Evolutionary conservation across 2,329 filamentous ascomycete genomes (phyloP).

Genomic region (Claviceps spartinae): DNA sequence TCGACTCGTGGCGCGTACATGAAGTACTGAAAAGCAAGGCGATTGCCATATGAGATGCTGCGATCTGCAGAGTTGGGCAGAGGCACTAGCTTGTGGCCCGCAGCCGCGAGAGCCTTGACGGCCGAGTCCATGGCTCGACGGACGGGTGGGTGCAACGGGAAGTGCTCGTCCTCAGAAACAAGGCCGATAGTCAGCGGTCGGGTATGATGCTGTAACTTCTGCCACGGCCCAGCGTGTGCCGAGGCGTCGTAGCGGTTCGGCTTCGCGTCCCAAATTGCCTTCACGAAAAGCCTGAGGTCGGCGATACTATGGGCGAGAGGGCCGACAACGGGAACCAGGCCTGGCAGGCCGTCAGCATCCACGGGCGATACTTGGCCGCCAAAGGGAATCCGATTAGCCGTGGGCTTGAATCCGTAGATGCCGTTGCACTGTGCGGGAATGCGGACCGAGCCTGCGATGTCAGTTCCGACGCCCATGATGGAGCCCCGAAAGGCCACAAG

Average conservation of each 20-base stretch:
- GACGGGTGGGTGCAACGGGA: constrained; percentile 37
- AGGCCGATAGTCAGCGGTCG: constrained; percentile 32
- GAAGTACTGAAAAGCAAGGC: constrained; percentile 6
- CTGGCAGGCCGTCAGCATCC: neutral
- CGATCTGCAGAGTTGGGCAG: constrained; percentile 14
- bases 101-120: constrained; percentile 20
- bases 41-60: constrained; percentile 2
- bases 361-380: constrained; percentile 12
- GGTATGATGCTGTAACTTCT: constrained; percentile 10
- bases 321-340: constrained; percentile 24
- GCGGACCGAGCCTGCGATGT: constrained; percentile 34
- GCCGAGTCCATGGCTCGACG: constrained; percentile 29
- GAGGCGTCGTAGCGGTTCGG: constrained; percentile 32
- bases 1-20: neutral
- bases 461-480: constrained; percentile 12
- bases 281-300: constrained; percentile 15
- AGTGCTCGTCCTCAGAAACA: constrained; percentile 30
- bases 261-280: constrained; percentile 21
- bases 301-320: constrained; percentile 28
- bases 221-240: constrained; percentile 32
- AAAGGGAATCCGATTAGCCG: constrained; percentile 40
- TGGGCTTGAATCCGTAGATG: constrained; percentile 41
- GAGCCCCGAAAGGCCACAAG: constrained; percentile 13
- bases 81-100: constrained; percentile 31
- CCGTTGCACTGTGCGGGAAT: constrained; percentile 39